Conservation (phyloP, 2,329 filamentous ascomycete species). For the Elsinoe necatrix region DNA sequence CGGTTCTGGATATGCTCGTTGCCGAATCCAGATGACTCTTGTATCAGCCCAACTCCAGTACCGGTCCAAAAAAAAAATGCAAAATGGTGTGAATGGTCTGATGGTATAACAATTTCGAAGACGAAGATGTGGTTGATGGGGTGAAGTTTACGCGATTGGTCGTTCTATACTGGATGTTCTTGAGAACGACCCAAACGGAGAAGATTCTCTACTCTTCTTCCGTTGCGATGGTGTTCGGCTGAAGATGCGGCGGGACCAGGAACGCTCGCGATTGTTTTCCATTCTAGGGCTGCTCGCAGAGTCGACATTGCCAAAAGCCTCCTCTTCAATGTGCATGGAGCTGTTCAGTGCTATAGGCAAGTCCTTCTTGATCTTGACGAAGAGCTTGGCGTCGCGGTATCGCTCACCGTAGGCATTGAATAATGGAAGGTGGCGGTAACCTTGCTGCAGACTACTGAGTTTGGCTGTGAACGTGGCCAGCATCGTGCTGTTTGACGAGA, state of each 20-base stretch:
- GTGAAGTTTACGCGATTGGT: constrained; percentile 20
- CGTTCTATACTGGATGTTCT: constrained; percentile 30
- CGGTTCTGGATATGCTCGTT: constrained; percentile 11
- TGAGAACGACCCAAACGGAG: constrained; percentile 23
- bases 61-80: constrained; percentile 8
- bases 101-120: constrained; percentile 12
- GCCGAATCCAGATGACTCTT: constrained; percentile 12
- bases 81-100: background rate
- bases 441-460: constrained; percentile 77
- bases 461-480: constrained; percentile 91
- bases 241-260: constrained; percentile 36
- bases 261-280: constrained; percentile 28
- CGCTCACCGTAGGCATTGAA: constrained; percentile 84
- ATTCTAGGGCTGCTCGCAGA: constrained; percentile 25
- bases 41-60: constrained; percentile 14
- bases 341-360: constrained; percentile 22
- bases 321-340: constrained; percentile 23
- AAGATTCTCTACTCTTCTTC: constrained; percentile 26
- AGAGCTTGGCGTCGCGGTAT: constrained; percentile 89
- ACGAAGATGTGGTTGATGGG: background rate
- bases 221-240: constrained; percentile 37
- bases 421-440: constrained; percentile 84
- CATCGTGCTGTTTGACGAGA: constrained; percentile 50
- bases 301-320: constrained; percentile 23
- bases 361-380: constrained; percentile 72